Percentiles rank a stretch among this genome's conserved stretches.
Evolutionary conservation across 208 protist genomes (phyloP).

Genomic region (Crithidia thermophila): DNA sequence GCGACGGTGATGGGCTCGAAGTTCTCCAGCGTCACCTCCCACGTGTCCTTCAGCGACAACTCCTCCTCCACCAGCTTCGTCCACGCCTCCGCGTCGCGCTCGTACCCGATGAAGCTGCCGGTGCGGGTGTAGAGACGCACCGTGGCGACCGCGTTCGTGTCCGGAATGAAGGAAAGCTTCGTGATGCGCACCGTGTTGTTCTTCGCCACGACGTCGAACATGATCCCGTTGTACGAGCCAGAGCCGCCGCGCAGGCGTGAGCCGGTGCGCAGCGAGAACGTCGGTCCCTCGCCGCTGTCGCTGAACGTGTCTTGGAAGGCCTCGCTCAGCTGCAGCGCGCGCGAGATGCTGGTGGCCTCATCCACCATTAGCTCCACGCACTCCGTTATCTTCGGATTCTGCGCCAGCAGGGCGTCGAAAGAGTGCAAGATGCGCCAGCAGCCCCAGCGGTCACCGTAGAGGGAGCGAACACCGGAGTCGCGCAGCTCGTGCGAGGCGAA

Average conservation of each 20-base stretch:
- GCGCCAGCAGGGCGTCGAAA: slow-evolving; percentile 25
- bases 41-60: slow-evolving; percentile 54
- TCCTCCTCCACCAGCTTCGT: slow-evolving; percentile 56
- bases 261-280: slow-evolving; percentile 62
- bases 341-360: slow-evolving; percentile 44
- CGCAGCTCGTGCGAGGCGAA: slow-evolving; percentile 60
- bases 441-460: slow-evolving; percentile 68
- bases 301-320: slow-evolving; percentile 52
- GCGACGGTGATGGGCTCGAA: slow-evolving; percentile 79
- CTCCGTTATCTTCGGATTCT: slow-evolving; percentile 33
- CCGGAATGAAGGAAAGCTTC: slow-evolving; percentile 79
- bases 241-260: slow-evolving; percentile 53
- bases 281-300: slow-evolving; percentile 50
- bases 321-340: slow-evolving; percentile 54
- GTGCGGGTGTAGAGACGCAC: slow-evolving; percentile 75
- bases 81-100: slow-evolving; percentile 57
- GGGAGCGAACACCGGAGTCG: slow-evolving; percentile 39
- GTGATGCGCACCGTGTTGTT: slow-evolving; percentile 66
- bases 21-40: slow-evolving; percentile 56
- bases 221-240: slow-evolving; percentile 89
- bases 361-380: slow-evolving; percentile 38
- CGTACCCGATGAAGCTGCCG: slow-evolving; percentile 77
- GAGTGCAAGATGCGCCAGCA: slow-evolving; percentile 47
- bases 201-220: slow-evolving; percentile 91
- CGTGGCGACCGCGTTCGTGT: slow-evolving; percentile 57